Evolutionary conservation across 1,284 basidiomycete genomes (phyloP).

Genomic region (Ustilago trichophora): DNA sequence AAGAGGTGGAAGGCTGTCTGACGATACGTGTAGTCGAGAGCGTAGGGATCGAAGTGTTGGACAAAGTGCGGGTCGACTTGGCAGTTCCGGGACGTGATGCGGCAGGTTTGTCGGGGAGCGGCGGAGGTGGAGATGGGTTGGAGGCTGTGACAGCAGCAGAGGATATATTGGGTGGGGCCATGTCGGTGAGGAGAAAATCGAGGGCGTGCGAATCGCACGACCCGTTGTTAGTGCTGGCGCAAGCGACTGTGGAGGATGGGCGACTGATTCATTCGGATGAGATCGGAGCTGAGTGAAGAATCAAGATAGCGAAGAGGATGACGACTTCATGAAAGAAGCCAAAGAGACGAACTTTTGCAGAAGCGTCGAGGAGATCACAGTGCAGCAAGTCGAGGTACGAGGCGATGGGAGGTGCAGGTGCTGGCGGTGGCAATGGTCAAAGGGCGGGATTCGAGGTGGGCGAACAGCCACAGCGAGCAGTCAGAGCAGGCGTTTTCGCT

Average conservation of each 20-base stretch:
- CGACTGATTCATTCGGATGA: constrained; percentile 1
- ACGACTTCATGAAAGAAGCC: too few species aligned
- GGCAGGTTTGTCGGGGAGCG: constrained; percentile 13
- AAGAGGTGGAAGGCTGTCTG: constrained; percentile 15
- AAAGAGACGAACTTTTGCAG: too few species aligned
- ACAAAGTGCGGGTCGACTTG: constrained; percentile 12
- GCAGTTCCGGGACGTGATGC: neutral
- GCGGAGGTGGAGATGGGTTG: constrained; percentile 5
- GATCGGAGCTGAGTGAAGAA: too few species aligned
- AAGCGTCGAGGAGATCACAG: too few species aligned
- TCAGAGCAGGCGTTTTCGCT: too few species aligned
- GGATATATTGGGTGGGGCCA: constrained; percentile 9
- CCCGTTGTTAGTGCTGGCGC: constrained; percentile 7
- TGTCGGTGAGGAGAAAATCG: constrained; percentile 5
- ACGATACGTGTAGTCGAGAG: constrained; percentile 7
- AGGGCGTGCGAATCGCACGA: neutral
- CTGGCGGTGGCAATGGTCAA: too few species aligned
- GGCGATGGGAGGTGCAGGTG: too few species aligned
- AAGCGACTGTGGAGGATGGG: neutral
- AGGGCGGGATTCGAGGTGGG: too few species aligned
- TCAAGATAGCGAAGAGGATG: too few species aligned
- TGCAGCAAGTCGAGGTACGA: too few species aligned
- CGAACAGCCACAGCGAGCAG: too few species aligned
- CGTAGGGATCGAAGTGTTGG: constrained; percentile 13
- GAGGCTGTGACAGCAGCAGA: neutral